Conservation (phyloP, 345 rosid genomes). For the Odontarrhena argentea region DNA sequence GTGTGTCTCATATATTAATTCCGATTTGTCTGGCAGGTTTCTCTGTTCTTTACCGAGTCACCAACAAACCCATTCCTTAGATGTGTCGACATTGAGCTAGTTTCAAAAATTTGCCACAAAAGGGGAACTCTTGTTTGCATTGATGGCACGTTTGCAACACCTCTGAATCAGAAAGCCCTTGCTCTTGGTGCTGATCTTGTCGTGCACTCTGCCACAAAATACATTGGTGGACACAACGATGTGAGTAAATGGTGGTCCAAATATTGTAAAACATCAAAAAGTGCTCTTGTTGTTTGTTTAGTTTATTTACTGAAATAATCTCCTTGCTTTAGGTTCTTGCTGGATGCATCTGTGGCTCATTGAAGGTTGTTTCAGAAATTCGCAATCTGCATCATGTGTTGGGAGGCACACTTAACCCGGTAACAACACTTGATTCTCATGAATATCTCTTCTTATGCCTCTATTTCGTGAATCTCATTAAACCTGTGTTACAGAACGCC, state of each 20-base stretch:
- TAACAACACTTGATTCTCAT: slow-evolving; percentile 37
- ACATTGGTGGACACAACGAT: slow-evolving; percentile 94
- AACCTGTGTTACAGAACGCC: slow-evolving; percentile 62
- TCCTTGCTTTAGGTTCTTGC: slow-evolving; percentile 72
- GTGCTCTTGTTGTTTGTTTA: background rate
- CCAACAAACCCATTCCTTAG: slow-evolving; percentile 96
- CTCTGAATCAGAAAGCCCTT: slow-evolving; percentile 93
- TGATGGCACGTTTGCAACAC: slow-evolving; percentile 99
- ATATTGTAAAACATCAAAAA: slow-evolving; percentile 6
- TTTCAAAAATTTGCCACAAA: slow-evolving; percentile 81
- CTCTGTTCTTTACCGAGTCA: slow-evolving; percentile 91
- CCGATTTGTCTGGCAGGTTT: slow-evolving; percentile 54
- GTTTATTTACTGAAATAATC: background rate
- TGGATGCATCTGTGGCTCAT: slow-evolving; percentile 89
- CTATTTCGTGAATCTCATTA: slow-evolving; percentile 19
- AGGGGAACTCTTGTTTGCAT: slow-evolving; percentile 93
- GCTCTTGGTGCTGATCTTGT: slow-evolving; percentile 96
- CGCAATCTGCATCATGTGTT: slow-evolving; percentile 90
- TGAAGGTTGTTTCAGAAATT: slow-evolving; percentile 65
- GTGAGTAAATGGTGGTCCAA: slow-evolving; percentile 48
- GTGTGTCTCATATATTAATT: slow-evolving; percentile 1
- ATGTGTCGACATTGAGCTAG: slow-evolving; percentile 89
- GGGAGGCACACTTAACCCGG: slow-evolving; percentile 96
- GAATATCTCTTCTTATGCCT: background rate
- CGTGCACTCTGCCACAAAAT: slow-evolving; percentile 90